Evolutionary conservation across 179 eudicot species (phyloP), one percentile per base, ranked within the genome.

Genomic region (Vitellaria paradoxa): DNA sequence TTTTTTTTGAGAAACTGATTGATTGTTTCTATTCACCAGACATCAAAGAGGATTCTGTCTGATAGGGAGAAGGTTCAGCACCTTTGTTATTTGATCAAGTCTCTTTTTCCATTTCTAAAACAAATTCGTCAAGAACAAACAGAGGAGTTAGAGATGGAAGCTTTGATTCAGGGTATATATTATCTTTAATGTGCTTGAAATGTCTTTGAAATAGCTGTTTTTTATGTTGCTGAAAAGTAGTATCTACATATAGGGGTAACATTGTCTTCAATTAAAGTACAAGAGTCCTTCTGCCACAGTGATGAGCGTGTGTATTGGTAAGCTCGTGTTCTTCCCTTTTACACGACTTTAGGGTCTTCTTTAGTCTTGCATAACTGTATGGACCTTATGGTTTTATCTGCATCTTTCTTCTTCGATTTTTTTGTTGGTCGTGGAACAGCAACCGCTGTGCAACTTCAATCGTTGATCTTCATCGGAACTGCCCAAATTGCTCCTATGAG

Each of bases 381-480:
- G 12, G 45, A 57, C 26, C 15, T 2, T 6, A 57, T 56, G 40
- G 26, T 70, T 69, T 70, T 70, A 70, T 15, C 6, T 7, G 64
- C 20, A 14, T 71, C 14, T 11, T 70, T 11, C n/a, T 81, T 78
- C 65, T 63, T 57, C 26, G 60, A 72, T 21, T 12, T 59, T 20
- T 77, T 60, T n/a, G 5, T 55, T 76, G 59, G 50, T 18, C 61
- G 6, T 67, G 82, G 72, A 65, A 11, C 92, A 95, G 99, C 87
- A 88, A 95, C 78, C 88, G 88, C 65, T 95, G 99, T 80, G 91
- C 97, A 82, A 95, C 99, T 47, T 95, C 98, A 56, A 91, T 95
- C 10, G 66, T 90, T 79, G 95, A 93, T 81, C 89, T 93, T 68
- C 99, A 95, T 47, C 86, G 99, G 83, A 89, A 97, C 71, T 95